Evolutionary conservation across 768 basidiomycete genomes (phyloP).

Genomic region (Crassisporium funariophilum): DNA sequence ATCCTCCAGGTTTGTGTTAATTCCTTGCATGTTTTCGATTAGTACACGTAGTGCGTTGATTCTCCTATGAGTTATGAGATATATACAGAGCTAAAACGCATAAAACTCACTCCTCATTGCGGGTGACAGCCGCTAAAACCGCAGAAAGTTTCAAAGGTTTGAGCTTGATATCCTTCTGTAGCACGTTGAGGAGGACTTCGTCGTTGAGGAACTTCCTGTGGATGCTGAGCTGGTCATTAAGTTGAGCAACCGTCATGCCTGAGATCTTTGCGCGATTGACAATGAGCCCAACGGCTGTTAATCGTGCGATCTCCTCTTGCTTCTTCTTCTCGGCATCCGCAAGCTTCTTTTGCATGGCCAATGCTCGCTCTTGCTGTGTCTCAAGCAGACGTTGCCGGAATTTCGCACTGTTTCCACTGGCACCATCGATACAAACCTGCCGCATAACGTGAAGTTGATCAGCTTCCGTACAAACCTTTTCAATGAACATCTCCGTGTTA

Average conservation of each 20-base stretch:
- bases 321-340: neutral
- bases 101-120: neutral
- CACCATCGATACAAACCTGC: neutral
- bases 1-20: neutral
- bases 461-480: neutral
- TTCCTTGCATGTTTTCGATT: neutral
- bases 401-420: neutral
- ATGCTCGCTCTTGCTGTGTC: neutral
- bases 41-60: neutral
- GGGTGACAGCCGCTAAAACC: neutral
- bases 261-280: neutral
- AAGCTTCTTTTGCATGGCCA: neutral
- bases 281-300: neutral
- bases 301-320: neutral
- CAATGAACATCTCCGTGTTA: slow-evolving; percentile 3
- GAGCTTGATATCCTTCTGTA: neutral
- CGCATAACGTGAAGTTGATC: neutral
- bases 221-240: slow-evolving; percentile 4
- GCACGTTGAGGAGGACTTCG: neutral
- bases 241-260: neutral
- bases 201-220: slow-evolving; percentile 4
- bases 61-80: neutral
- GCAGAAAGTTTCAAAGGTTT: neutral
- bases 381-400: neutral
- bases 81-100: neutral